These are phyloP conservation scores for Chrysoporthe austroafricana DNA, from an alignment of 2,329 filamentous ascomycete species.

Conservation along the genomic window DNA sequence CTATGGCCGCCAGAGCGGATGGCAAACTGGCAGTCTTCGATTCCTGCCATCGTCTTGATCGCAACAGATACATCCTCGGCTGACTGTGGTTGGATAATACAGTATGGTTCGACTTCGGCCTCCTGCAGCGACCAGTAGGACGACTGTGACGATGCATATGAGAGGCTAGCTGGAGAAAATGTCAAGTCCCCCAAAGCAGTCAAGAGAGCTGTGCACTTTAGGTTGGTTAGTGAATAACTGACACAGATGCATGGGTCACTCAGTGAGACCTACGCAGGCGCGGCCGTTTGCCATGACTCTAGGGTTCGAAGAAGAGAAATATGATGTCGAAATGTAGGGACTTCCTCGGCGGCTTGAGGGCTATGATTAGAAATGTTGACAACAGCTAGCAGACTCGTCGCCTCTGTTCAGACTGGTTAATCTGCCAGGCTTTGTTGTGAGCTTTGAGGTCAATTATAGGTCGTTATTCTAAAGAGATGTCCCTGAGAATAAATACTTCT, in stretches of 20 bases:
- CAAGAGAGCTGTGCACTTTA: not conserved
- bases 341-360: not conserved
- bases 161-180: not conserved
- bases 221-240: not conserved
- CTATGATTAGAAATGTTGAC: not conserved
- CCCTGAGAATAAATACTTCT: not conserved
- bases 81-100: not conserved
- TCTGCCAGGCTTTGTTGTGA: not conserved
- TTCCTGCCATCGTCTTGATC: not conserved
- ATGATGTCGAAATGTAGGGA: not conserved
- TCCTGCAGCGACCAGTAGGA: conserved; percentile 1
- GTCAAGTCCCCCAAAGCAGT: not conserved
- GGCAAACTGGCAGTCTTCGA: not conserved
- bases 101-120: not conserved
- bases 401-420: not conserved
- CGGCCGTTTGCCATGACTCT: not conserved
- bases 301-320: not conserved
- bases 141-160: not conserved
- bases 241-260: not conserved
- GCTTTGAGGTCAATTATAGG: not conserved
- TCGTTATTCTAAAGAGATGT: not conserved
- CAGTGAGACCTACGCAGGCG: not conserved
- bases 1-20: not conserved
- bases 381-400: not conserved
- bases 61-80: not conserved